These are phyloP conservation scores for Nectriaceae sp. DNA, from an alignment of 2,329 filamentous ascomycete genomes.

Conservation along the genomic window DNA sequence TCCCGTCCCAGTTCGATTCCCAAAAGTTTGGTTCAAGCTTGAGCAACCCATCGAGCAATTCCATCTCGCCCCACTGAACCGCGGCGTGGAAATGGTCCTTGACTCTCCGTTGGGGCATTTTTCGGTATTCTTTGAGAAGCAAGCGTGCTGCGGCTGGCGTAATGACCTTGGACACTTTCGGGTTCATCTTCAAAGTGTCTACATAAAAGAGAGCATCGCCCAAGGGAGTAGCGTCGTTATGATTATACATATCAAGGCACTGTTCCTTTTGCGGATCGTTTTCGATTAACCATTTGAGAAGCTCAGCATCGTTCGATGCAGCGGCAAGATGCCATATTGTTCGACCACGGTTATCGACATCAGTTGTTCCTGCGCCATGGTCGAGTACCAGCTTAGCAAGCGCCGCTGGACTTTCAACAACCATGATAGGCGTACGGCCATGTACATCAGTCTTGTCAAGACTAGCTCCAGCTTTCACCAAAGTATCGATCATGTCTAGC, in stretches of 20 bases:
- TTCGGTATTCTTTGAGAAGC: slow-evolving; percentile 17
- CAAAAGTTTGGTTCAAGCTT: slow-evolving; percentile 15
- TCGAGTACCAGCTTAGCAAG: slow-evolving; percentile 29
- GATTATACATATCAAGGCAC: slow-evolving; percentile 28
- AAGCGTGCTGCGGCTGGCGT: slow-evolving; percentile 13
- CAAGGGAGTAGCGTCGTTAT: slow-evolving; percentile 31
- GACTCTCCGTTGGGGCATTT: slow-evolving; percentile 4
- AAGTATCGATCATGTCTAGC: slow-evolving; percentile 27
- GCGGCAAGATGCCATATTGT: slow-evolving; percentile 43
- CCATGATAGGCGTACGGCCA: slow-evolving; percentile 39
- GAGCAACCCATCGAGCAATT: slow-evolving; percentile 23
- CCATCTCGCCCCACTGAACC: slow-evolving; percentile 29
- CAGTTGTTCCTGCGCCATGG: slow-evolving; percentile 29
- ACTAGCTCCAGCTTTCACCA: slow-evolving; percentile 30
- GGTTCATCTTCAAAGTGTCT: neutral
- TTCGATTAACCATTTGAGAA: slow-evolving; percentile 33
- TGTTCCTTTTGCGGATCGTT: slow-evolving; percentile 29
- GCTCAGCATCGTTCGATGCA: slow-evolving; percentile 30
- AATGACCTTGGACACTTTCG: neutral
- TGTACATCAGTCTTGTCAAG: slow-evolving; percentile 28
- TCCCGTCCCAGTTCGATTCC: slow-evolving; percentile 12
- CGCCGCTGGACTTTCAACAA: slow-evolving; percentile 28
- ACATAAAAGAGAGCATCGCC: neutral
- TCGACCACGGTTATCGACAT: slow-evolving; percentile 31
- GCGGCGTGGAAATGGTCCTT: slow-evolving; percentile 19